Conservation (phyloP, 2,329 filamentous ascomycete genomes). For the Neobulgaria alba region DNA sequence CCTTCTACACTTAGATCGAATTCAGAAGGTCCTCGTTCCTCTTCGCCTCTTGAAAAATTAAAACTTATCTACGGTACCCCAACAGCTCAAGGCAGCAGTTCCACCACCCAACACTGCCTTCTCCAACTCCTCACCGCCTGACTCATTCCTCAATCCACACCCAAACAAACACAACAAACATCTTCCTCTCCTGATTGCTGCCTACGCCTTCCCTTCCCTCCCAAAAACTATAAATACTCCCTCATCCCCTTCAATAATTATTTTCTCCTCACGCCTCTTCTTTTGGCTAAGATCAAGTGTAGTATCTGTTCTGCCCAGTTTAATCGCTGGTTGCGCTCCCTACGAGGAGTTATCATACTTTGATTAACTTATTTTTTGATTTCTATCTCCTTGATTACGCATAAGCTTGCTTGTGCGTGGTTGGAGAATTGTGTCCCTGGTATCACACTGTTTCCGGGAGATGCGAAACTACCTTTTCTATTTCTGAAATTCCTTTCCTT, state of each 20-base stretch:
- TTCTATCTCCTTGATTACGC: slow-evolving; percentile 46
- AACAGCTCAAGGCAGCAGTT: background rate
- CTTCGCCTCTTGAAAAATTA: too few relatives aligned
- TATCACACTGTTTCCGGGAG: slow-evolving; percentile 65
- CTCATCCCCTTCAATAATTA: slow-evolving; percentile 2
- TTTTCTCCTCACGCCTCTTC: slow-evolving; percentile 15
- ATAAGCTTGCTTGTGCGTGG: slow-evolving; percentile 60
- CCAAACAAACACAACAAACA: background rate
- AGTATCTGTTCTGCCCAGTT: slow-evolving; percentile 66
- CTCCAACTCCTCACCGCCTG: background rate
- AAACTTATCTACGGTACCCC: too few relatives aligned
- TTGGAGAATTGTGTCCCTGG: slow-evolving; percentile 62
- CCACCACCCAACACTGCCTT: background rate
- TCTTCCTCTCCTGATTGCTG: background rate
- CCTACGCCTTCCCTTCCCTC: background rate
- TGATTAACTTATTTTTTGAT: slow-evolving; percentile 45
- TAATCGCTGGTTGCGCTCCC: slow-evolving; percentile 48
- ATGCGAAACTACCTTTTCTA: slow-evolving; percentile 54
- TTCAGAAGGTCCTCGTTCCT: too few relatives aligned
- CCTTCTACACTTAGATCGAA: too few relatives aligned
- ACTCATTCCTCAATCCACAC: background rate
- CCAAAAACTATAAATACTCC: slow-evolving; percentile 9
- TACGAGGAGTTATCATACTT: background rate
- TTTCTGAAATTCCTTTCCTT: too few relatives aligned
- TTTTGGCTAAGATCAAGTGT: slow-evolving; percentile 51